Evolutionary conservation across 2,329 filamentous ascomycete genomes (phyloP).

Genomic region (Fusarium sp.): DNA sequence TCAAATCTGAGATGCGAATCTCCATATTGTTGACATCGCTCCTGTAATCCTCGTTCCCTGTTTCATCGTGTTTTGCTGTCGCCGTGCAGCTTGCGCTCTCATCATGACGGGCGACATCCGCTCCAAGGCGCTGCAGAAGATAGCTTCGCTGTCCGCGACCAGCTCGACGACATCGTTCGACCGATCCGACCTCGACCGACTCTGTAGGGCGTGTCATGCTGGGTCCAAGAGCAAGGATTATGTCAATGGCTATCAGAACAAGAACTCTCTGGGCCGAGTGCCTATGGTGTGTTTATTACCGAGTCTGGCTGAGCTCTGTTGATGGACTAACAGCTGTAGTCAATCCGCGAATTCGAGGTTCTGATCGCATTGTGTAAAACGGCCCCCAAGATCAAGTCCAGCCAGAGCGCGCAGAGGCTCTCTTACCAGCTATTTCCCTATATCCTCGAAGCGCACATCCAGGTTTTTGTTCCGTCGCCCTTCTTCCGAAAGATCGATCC

Average conservation of each 20-base stretch:
- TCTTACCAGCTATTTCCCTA: conserved; percentile 87
- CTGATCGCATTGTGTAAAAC: conserved; percentile 93
- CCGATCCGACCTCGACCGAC: conserved; percentile 74
- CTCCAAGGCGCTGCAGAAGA: conserved; percentile 75
- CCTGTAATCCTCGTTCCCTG: conserved; percentile 15
- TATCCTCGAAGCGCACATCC: conserved; percentile 86
- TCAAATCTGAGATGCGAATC: conserved; percentile 21
- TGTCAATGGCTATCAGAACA: conserved; percentile 65
- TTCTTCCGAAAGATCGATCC: conserved; percentile 87
- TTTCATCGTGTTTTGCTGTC: conserved; percentile 15
- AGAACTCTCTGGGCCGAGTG: conserved; percentile 65
- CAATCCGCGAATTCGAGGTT: conserved; percentile 91
- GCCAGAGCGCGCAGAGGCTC: conserved; percentile 83
- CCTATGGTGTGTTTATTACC: conserved; percentile 70
- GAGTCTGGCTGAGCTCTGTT: neutral
- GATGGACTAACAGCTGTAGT: conserved; percentile 65
- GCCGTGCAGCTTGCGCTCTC: neutral
- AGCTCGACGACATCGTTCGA: conserved; percentile 70
- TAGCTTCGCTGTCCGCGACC: conserved; percentile 74
- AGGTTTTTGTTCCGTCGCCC: conserved; percentile 84
- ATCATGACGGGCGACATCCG: conserved; percentile 71
- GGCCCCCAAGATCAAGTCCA: conserved; percentile 80
- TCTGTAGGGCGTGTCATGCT: conserved; percentile 72
- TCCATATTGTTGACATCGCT: conserved; percentile 36
- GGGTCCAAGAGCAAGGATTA: conserved; percentile 61